These are phyloP conservation scores for Talaromyces pinophilus DNA, from an alignment of 2,329 filamentous ascomycete species.

Conservation along the genomic window DNA sequence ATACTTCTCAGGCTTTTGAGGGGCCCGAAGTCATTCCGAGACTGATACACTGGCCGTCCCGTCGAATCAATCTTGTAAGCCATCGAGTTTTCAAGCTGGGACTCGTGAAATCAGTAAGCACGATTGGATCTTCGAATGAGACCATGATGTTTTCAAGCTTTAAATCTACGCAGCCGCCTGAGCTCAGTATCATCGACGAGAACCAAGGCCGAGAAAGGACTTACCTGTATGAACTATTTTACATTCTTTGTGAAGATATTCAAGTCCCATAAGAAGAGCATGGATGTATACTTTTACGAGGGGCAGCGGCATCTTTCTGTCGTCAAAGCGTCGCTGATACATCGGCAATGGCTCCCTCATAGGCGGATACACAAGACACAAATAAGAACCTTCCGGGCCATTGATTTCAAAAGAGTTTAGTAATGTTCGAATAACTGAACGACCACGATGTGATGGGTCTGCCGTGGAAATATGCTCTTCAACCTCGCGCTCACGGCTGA, in stretches of 20 bases:
- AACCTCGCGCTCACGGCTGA: constrained; percentile 41
- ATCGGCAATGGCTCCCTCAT: constrained; percentile 47
- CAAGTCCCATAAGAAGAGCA: neutral
- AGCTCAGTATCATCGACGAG: neutral
- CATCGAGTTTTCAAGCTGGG: neutral
- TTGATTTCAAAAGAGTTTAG: constrained; percentile 19
- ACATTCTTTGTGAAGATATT: neutral
- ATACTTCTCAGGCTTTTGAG: constrained; percentile 26
- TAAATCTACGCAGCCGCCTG: neutral
- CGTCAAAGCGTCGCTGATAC: constrained; percentile 45
- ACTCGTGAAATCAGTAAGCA: neutral
- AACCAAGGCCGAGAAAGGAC: neutral
- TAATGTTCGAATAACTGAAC: constrained; percentile 27
- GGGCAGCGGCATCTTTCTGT: neutral
- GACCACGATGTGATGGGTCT: constrained; percentile 34
- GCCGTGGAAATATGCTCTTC: constrained; percentile 36
- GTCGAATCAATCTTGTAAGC: neutral
- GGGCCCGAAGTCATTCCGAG: neutral
- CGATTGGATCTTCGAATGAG: neutral
- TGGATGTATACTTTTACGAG: neutral
- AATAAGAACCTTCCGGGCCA: constrained; percentile 27
- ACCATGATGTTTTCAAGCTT: neutral
- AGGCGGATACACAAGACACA: constrained; percentile 44
- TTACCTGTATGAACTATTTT: neutral
- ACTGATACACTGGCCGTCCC: neutral